Base-by-base conservation (phyloP, 805 yeast genomes). In the Peterozyma xylosa region DNA sequence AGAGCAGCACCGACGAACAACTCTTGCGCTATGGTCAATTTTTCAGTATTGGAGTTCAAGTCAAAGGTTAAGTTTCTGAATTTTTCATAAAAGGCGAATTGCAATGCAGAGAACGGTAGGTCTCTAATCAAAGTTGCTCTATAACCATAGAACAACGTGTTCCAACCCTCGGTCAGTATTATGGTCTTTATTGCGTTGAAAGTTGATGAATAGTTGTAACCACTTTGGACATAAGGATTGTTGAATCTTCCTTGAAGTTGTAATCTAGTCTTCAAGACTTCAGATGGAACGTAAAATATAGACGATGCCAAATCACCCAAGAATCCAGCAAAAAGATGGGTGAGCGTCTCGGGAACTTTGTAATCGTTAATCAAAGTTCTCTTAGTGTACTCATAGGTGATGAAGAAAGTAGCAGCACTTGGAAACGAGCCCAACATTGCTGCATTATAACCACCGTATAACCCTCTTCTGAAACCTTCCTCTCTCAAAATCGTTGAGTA, bases 351-450 rank as follows among this genome's bases (percentile, higher is more conserved):
- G 53, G 89, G 86, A 7, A 83, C 50, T 9, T 74, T 71, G 55
- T 69, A 76, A 30, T 78, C 80, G 43, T 74, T 70, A 37, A 86
- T 82, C 65, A 90, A 63, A 33, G 62, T 62, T 41, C 96, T 70
- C 62, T 93, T 93, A 14, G 87, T 70, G 21, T 67, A 73, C 58
- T 93, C 99, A 63, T 93, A 93, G 1, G 96, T 81, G 2, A 90
- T 86, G 59, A 93, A 93, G 60, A 93, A 93, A n/a, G 89, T 76
- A 16, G 95, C 90, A 1, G 98, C 91, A 33, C 93, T 84, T 5
- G 99, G 99, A 50, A 93, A 78, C 0, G 95, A 85, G 0, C 99
- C 99, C 29, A 87, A 59, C 70, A 90, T 75, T 1, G 97, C 97
- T 1, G 98, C 96, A 13, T 79, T 64, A 62, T 90, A 90, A 1